Evolutionary conservation across 2,329 filamentous ascomycete genomes (phyloP).

Genomic region (Claviceps digitariae): DNA sequence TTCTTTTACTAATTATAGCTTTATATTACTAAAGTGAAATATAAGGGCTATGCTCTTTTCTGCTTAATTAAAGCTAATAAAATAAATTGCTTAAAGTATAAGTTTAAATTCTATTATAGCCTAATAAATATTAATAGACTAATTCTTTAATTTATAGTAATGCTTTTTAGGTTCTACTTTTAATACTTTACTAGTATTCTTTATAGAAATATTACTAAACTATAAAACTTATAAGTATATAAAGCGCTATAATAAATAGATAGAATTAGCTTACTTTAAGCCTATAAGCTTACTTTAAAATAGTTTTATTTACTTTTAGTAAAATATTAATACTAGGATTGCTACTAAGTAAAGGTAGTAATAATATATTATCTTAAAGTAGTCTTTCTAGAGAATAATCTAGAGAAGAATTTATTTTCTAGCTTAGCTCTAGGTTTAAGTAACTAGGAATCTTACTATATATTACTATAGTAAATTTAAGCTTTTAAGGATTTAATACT

Average conservation of each 20-base stretch:
- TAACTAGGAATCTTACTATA: no score
- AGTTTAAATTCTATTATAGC: background rate
- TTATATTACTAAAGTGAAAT: background rate
- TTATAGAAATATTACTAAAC: background rate
- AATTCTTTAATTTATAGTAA: background rate
- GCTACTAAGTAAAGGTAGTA: background rate
- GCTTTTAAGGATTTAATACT: no score
- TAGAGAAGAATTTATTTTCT: background rate
- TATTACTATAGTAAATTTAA: no score
- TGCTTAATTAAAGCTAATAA: background rate
- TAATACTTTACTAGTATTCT: background rate
- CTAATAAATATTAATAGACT: background rate
- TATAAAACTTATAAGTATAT: background rate
- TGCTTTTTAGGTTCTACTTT: background rate
- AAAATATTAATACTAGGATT: background rate
- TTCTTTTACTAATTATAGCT: background rate
- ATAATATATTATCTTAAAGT: background rate
- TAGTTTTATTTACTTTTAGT: background rate
- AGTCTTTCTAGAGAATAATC: background rate
- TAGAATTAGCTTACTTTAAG: background rate
- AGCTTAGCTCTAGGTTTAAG: no score
- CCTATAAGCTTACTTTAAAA: background rate
- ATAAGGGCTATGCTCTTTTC: background rate
- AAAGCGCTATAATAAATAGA: background rate
- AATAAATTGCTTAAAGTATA: background rate